Conservation (phyloP, 208 protist genomes). For the Endotrypanum monterogeii region DNA sequence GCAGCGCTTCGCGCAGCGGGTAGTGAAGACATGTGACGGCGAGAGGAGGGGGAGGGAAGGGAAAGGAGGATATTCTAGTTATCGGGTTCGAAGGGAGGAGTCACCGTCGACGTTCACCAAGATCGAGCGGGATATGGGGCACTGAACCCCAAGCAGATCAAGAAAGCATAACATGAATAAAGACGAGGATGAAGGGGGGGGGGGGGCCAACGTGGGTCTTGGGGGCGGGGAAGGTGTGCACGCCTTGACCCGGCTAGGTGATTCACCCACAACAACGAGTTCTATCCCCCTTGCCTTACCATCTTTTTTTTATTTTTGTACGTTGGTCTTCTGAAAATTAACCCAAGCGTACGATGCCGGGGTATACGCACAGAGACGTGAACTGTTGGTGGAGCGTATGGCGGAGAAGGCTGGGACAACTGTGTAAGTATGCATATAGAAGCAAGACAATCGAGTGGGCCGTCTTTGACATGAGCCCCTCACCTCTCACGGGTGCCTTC, state of each 20-base stretch:
- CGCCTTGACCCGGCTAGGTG: not conserved
- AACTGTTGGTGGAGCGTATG: too few relatives aligned
- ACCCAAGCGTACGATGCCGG: too few relatives aligned
- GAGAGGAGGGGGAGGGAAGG: not conserved
- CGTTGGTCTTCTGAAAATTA: too few relatives aligned
- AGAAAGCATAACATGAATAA: not conserved
- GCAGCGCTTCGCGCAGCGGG: not conserved
- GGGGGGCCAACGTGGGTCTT: not conserved
- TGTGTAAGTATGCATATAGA: too few relatives aligned
- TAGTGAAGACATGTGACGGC: not conserved
- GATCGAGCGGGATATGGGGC: too few relatives aligned
- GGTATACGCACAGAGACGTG: too few relatives aligned
- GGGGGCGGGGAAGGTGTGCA: not conserved
- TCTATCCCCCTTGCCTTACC: not conserved
- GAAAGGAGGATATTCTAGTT: not conserved
- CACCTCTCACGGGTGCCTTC: too few relatives aligned
- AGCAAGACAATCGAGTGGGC: too few relatives aligned
- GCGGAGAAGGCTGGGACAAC: too few relatives aligned
- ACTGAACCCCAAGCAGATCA: not conserved
- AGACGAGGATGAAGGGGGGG: not conserved
- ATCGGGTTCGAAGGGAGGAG: not conserved
- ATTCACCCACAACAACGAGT: not conserved
- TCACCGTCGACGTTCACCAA: too few relatives aligned
- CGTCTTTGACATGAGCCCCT: too few relatives aligned
- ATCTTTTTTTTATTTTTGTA: too few relatives aligned